Percentiles rank a stretch among this genome's conserved stretches.
Conservation (phyloP, 140 eudicot species). For the Flaveria floridana region DNA sequence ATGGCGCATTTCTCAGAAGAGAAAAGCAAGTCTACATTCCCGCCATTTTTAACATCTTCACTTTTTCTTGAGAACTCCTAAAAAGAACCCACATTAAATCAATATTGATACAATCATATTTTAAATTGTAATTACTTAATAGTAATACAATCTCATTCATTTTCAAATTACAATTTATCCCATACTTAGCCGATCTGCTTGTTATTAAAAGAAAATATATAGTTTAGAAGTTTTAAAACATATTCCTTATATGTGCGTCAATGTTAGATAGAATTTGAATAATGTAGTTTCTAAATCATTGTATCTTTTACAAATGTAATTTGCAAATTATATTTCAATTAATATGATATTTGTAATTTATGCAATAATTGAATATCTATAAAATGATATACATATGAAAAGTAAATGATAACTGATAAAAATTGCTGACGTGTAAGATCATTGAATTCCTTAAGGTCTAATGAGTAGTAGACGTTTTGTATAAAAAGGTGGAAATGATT, state of each 20-base stretch:
- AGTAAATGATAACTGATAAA: neutral
- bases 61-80: conserved; percentile 51
- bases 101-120: conserved; percentile 17
- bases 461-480: neutral
- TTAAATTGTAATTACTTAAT: neutral
- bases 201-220: neutral
- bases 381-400: conserved; percentile 3
- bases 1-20: conserved; percentile 81
- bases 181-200: neutral
- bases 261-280: neutral
- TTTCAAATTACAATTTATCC: neutral
- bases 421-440: neutral
- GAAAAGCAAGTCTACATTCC: conserved; percentile 63
- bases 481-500: neutral
- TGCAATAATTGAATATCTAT: conserved; percentile 3
- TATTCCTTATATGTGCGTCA: neutral
- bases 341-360: neutral
- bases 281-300: too few species aligned
- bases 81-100: conserved; percentile 27
- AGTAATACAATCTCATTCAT: neutral
- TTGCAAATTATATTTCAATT: neutral
- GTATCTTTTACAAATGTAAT: neutral
- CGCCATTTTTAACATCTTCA: conserved; percentile 36
- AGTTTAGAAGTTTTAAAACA: neutral
- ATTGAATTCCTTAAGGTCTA: neutral